These are phyloP conservation scores for Toxoplasma gondii DNA, from an alignment of 169 alveolate species.

Conservation along the genomic window DNA sequence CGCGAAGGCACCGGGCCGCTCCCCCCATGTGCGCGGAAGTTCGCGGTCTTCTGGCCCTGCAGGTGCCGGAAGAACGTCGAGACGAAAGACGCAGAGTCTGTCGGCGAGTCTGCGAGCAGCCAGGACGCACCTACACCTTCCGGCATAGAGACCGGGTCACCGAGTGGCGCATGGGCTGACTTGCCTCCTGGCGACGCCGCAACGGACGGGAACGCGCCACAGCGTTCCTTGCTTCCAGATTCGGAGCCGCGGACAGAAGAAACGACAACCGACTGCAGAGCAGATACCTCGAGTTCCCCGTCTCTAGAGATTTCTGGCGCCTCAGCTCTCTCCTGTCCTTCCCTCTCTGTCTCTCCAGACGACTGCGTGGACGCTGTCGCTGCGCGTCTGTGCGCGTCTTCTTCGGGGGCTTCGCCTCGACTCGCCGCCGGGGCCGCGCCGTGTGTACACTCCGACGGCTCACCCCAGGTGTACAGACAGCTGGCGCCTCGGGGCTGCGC, in stretches of 20 bases:
- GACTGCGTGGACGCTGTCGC: not conserved
- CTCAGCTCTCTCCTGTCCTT: not conserved
- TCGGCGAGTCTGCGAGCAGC: too few relatives aligned
- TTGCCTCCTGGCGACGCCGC: too few relatives aligned
- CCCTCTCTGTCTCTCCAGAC: not conserved
- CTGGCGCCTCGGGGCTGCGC: not conserved
- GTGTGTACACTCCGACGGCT: too few relatives aligned
- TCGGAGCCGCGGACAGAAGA: not conserved
- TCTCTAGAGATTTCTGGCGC: not conserved
- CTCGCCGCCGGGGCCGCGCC: too few relatives aligned
- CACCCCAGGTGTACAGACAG: not conserved
- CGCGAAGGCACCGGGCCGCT: not conserved
- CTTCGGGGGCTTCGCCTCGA: too few relatives aligned
- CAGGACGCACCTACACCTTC: too few relatives aligned
- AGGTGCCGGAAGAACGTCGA: not conserved
- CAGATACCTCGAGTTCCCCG: not conserved
- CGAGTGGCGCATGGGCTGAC: not conserved
- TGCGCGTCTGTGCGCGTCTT: not conserved
- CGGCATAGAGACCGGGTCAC: too few relatives aligned
- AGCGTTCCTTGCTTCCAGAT: too few relatives aligned
- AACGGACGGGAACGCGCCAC: too few relatives aligned
- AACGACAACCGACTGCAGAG: not conserved
- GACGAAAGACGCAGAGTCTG: too few relatives aligned
- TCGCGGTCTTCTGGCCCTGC: not conserved
- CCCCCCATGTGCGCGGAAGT: too few relatives aligned